Base-by-base conservation (phyloP, 1,284 basidiomycete species). In the Microbotryum scabiosae region DNA sequence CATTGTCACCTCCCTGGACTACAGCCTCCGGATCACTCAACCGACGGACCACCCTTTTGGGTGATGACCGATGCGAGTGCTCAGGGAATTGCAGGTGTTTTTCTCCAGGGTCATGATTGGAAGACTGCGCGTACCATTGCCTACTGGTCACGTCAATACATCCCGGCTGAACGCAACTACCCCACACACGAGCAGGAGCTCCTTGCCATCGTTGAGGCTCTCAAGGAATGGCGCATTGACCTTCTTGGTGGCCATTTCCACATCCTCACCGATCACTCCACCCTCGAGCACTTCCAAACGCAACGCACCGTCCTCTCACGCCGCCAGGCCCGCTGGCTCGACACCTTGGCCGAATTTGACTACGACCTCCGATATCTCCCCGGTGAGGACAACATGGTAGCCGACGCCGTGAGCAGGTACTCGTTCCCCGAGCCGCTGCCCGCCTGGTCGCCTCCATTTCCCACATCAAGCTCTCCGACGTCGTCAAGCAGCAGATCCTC, bases 261-360 rank as follows among this genome's bases (percentile, higher is more conserved):
- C 0, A 67, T 80, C 1, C 74, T 72, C 51, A 78, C 77, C 0
- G 76, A 80, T 61, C 79, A 81, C 59, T 51, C 67, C 0, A 78
- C 76, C 0, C 69, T 81, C 0, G 70, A 78, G 41, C 73, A 75
- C 57, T 78, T 80, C 50, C 3, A 67, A 2, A 65, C 62, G 0
- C 78, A 81, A 53, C 54, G 73, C 62, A 0, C 69, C 71, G 0
- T 70, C 77, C 0, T 79, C 77, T 0, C 53, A 10, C 44, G 51
- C 25, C 30, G 53, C 4, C 59, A 60, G 21, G 59, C 59, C 20
- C 47, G 32, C 0, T 59, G 61, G 57, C 51, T 12, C 2, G 49
- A 62, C 20, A 26, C 49, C 18, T 54, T 81, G 32, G 67, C 78
- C 0, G 65, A 66, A 0, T 76, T 80, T 41, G 79, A 81, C 52